Base-by-base conservation (phyloP, 2,329 filamentous ascomycete genomes). In the Thelonectria blattea region DNA sequence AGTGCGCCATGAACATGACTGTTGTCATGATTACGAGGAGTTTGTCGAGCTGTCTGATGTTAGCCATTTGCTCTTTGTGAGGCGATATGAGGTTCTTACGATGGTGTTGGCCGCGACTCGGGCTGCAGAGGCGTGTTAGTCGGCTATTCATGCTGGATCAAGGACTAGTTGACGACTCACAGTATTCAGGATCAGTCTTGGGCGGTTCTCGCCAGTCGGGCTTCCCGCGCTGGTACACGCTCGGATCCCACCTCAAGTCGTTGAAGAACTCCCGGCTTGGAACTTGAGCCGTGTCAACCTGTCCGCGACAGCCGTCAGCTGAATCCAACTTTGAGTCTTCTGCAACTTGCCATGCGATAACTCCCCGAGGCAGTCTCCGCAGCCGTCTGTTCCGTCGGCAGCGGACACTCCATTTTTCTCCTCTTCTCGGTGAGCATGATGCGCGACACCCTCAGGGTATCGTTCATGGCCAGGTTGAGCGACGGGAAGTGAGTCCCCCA, bases 401-500 rank as follows among this genome's bases (percentile, higher is more conserved):
- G 2, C 5, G 5, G 27, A 10, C 27, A 30, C 2, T 30, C 5
- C 8, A 47, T 47, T 14, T 17, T 15, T 8, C 14, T n/a, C 45
- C 22, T 30, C 22, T 47, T 37, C 12, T 3, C 34, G 11, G 11
- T 15, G 7, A 37, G 12, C 45, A 47, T 47, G 5, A 77, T 71
- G 8, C 80, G 64, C 32, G 80, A 79, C 22, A 87, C 64, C 3
- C 85, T 79, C 59, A 88, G 85, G 14, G 77, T 78, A 61, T 88
- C 85, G 42, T 79, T 77, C 39, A 87, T 73, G 47, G 80, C 83
- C 24, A 84, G 57, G 58, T 85, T 81, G 32, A 86, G 73, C 6
- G 78, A 60, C 0, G 83, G 82, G 60, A 88, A 86, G 17, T 83
- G 80, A 12, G 70, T 52, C 67, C 87, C 84, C 84, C 84, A 88